phyloP scores from a whole-genome alignment of 208 protist species.

The Leishmania guyanensis region DNA sequence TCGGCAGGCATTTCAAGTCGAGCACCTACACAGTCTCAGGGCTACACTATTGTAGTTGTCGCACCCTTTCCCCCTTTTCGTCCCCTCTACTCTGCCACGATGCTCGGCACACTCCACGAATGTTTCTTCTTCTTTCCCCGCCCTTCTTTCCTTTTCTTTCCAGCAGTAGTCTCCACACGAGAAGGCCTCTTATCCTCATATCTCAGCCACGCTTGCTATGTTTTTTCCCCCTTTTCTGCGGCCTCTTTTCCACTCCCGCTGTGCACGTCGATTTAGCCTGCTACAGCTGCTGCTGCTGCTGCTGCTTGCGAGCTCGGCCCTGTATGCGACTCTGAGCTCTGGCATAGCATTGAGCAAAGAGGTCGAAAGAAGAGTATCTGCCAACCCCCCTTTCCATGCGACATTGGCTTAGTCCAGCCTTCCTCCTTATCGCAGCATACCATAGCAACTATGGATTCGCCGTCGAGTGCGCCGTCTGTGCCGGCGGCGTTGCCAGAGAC shows the following conservation, averaged over 20 bases:
- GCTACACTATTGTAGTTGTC: not conserved
- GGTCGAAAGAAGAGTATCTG: not conserved
- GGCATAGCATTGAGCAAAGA: not conserved
- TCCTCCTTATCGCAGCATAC: not conserved
- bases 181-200: not conserved
- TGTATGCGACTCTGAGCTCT: not conserved
- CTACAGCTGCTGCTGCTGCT: too few relatives aligned
- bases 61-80: not conserved
- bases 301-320: not conserved
- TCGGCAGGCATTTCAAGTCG: not conserved
- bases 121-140: not conserved
- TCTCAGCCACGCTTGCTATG: too few relatives aligned
- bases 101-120: not conserved
- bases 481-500: conserved; percentile 28
- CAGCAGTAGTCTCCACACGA: not conserved
- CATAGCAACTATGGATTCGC: not conserved
- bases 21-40: not conserved
- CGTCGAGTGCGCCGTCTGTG: not conserved
- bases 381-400: not conserved
- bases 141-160: not conserved
- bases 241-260: not conserved
- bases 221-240: not conserved
- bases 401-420: not conserved
- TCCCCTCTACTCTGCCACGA: not conserved
- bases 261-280: not conserved